phyloP scores from a whole-genome alignment of 345 rosid species.

The Linum usitatissimum region DNA sequence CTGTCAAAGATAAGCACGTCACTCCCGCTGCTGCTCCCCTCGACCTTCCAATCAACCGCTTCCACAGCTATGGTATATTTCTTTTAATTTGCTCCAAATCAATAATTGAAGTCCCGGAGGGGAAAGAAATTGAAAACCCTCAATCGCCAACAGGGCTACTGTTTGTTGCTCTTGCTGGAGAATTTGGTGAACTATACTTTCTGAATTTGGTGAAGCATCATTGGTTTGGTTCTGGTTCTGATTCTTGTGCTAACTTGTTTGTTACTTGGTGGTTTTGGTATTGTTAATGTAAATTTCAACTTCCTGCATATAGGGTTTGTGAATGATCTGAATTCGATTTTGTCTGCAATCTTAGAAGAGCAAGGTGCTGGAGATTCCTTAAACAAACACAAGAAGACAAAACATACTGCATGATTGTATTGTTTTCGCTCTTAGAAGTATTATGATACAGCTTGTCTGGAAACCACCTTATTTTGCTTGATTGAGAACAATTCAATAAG shows the following conservation, averaged over 20 bases:
- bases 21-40: neutral
- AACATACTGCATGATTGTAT: neutral
- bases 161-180: too few species aligned
- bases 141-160: too few species aligned
- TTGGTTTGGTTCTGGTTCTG: neutral
- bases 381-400: too few species aligned
- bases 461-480: too few species aligned
- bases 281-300: neutral
- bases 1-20: neutral
- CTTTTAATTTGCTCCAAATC: neutral
- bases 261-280: neutral
- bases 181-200: neutral
- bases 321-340: neutral
- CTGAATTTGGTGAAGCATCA: neutral
- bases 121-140: too few species aligned
- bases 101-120: neutral
- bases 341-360: neutral
- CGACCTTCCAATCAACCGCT: neutral
- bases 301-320: neutral
- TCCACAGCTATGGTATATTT: neutral
- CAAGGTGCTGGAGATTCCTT: neutral
- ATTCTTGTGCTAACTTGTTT: neutral
- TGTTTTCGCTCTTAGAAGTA: neutral
- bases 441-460: neutral
- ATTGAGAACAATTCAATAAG: neutral